phyloP scores from a whole-genome alignment of 495 filamentous ascomycete genomes.

The Hypoxylon intermedium region DNA sequence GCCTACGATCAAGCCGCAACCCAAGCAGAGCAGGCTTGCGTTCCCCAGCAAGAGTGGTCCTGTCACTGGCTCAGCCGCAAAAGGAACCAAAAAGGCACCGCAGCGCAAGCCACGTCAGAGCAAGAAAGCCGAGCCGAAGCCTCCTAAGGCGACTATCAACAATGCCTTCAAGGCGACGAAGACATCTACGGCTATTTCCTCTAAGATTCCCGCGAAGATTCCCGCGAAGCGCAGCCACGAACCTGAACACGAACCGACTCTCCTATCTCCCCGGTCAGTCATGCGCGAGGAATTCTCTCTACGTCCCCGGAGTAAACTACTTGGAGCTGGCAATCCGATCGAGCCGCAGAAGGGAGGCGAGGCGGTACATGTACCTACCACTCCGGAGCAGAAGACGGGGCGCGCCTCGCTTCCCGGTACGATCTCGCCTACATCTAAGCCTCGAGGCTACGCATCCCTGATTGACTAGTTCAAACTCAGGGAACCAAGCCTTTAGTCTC shows the following conservation, averaged over 20 bases:
- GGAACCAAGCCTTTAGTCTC: not conserved
- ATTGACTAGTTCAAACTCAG: constrained; percentile 42
- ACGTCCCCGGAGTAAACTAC: constrained; percentile 34
- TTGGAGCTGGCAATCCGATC: not conserved
- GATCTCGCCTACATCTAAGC: constrained; percentile 53
- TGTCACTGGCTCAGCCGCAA: constrained; percentile 10
- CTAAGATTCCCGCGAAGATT: constrained; percentile 24
- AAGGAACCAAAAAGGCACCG: constrained; percentile 36
- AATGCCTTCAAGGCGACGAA: constrained; percentile 55
- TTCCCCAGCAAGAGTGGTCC: constrained; percentile 42
- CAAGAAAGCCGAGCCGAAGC: constrained; percentile 49
- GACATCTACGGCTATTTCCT: constrained; percentile 9
- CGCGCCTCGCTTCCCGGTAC: constrained; percentile 36
- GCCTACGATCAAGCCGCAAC: constrained; percentile 43
- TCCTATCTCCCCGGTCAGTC: constrained; percentile 23
- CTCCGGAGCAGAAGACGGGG: constrained; percentile 24
- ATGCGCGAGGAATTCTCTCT: constrained; percentile 42
- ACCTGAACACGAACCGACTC: constrained; percentile 2
- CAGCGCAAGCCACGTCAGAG: constrained; percentile 46
- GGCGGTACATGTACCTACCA: constrained; percentile 16
- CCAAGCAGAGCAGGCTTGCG: constrained; percentile 51
- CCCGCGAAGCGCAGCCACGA: constrained; percentile 31
- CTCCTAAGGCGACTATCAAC: constrained; percentile 46
- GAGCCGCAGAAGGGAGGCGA: constrained; percentile 12
- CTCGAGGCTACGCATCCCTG: constrained; percentile 49